Percentiles rank a stretch among this genome's conserved stretches.
phyloP scores from a whole-genome alignment of 495 filamentous ascomycete genomes.

The Rostrohypoxylon terebratum region DNA sequence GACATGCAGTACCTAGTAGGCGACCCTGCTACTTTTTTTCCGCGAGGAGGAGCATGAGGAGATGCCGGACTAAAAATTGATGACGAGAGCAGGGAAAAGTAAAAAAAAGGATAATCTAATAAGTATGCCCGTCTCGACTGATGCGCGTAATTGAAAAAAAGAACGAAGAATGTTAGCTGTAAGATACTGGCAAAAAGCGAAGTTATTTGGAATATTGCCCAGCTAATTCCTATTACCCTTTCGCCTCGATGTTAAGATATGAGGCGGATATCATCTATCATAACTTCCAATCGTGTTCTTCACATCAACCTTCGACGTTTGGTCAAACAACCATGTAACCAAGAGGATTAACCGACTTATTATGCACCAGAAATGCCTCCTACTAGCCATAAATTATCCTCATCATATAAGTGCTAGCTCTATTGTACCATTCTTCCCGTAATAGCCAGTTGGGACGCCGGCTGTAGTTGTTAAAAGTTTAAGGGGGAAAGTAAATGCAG shows the following conservation, averaged over 20 bases:
- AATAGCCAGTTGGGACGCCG: conserved; percentile 46
- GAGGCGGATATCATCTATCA: conserved; percentile 35
- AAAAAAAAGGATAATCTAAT: conserved; percentile 36
- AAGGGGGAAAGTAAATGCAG: conserved; percentile 36
- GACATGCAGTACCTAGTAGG: conserved; percentile 23
- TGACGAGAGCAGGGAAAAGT: conserved; percentile 34
- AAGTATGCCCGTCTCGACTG: conserved; percentile 28
- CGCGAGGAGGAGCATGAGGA: conserved; percentile 21
- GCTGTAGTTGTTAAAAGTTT: conserved; percentile 35
- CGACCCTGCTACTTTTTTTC: conserved; percentile 41
- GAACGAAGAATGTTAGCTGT: conserved; percentile 20
- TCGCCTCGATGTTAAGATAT: conserved; percentile 37
- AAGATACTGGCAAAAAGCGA: conserved; percentile 39
- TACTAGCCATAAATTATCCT: conserved; percentile 36
- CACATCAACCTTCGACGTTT: conserved; percentile 18
- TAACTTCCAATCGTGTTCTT: conserved; percentile 21
- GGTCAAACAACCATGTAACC: conserved; percentile 28
- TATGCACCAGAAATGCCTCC: conserved; percentile 45
- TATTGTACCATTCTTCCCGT: conserved; percentile 45
- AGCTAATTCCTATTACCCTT: conserved; percentile 37
- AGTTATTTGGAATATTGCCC: conserved; percentile 37
- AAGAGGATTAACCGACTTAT: conserved; percentile 54
- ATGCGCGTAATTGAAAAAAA: conserved; percentile 33
- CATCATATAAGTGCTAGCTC: conserved; percentile 42
- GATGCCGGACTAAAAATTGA: conserved; percentile 29